Base-by-base conservation (phyloP, 2,329 filamentous ascomycete species). In the Pyrenochaeta sp. region DNA sequence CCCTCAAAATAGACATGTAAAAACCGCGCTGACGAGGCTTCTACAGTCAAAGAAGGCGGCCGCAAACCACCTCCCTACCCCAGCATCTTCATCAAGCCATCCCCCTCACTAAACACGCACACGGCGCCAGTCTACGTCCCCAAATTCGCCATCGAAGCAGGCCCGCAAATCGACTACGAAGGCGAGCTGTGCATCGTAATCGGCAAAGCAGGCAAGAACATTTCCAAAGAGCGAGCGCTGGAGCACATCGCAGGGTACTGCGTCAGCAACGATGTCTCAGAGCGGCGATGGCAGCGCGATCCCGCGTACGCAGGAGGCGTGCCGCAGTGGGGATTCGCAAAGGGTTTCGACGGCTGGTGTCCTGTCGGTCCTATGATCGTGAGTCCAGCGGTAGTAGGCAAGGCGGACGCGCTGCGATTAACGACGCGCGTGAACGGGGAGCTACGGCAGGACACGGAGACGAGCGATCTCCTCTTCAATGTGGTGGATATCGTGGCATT, bases 291-390 rank as follows among this genome's bases (percentile, higher is more conserved):
- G 31, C 79, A 82, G 45, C 28, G 17, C 17, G 57, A 70, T 28
- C 28, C 38, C 18, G 17, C 3, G 20, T 8, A 32, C 7, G 20
- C 30, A 34, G 37, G 36, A 6, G 31, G 13, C 7, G 28, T 31
- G n/a, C 28, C 17, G n/a, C 79, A 82, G 55, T 81, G 75, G 74
- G 69, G 72, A 0, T 81, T 80, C 48, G 74, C 71, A 2, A 81
- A 81, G 50, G 45, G 76, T 0, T 81, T 81, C 34, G 77, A 82
- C 45, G 76, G 69, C 0, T 81, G 67, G 46, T 75, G 76, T 0
- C 79, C 79, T 0, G 31, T 81, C 1, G 79, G 78, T 0, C 78
- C 78, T 0, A 63, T 60, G 18, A 53, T 82, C 0, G 74, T 81
- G 1, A 59, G 63, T 0, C 48, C 60, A 0, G 53, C 58, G 4